Percentiles rank a stretch among this genome's conserved stretches.
Conservation (phyloP, 139 green algal species). For the Tetradesmus lagerheimii region DNA sequence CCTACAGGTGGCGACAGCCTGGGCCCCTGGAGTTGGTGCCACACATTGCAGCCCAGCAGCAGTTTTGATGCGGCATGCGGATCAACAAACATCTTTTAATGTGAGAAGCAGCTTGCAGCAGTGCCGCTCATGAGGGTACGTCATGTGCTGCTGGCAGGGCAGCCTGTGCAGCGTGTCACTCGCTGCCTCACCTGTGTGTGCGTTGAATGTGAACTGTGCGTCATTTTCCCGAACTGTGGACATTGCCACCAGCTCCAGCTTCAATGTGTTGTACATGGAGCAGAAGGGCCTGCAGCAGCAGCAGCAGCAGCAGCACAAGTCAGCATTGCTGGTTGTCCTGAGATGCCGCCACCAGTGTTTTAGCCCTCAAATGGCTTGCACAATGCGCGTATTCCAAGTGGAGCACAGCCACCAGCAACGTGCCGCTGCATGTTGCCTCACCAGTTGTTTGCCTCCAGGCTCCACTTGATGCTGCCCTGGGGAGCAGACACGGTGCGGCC, state of each 20-base stretch:
- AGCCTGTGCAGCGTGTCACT: neutral
- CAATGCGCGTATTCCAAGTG: too few relatives aligned
- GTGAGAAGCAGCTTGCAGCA: neutral
- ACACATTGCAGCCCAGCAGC: too few relatives aligned
- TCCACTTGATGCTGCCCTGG: slow-evolving; percentile 26
- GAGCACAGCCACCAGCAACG: neutral
- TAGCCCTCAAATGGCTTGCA: too few relatives aligned
- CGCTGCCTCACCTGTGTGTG: neutral
- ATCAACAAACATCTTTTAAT: neutral
- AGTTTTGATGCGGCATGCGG: neutral
- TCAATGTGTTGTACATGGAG: slow-evolving; percentile 42
- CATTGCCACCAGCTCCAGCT: slow-evolving; percentile 27
- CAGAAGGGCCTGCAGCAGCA: slow-evolving; percentile 48
- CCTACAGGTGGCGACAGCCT: too few relatives aligned
- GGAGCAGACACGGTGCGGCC: slow-evolving; percentile 20
- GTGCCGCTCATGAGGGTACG: neutral
- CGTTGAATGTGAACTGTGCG: slow-evolving; percentile 28
- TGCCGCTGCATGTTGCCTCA: neutral
- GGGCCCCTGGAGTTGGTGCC: too few relatives aligned
- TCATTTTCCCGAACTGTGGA: neutral
- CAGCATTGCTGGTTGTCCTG: neutral
- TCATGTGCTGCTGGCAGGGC: neutral
- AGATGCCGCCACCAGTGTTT: too few relatives aligned
- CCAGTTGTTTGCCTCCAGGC: slow-evolving; percentile 36
- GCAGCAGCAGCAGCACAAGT: neutral